phyloP scores from a whole-genome alignment of 108 stramenopile species.

The Cyclotella kingstonii region DNA sequence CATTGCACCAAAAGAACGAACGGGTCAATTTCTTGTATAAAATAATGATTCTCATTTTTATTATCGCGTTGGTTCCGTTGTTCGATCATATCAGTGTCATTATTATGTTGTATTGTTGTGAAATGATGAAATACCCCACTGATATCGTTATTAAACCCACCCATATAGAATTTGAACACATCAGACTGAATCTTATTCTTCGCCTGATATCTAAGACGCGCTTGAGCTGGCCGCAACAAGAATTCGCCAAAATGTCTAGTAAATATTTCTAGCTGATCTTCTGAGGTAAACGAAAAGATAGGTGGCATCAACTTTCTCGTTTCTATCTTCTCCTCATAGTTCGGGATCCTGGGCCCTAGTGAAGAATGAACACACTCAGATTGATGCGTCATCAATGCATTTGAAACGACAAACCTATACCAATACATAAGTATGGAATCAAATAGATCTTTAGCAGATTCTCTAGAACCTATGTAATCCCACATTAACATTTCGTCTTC shows the following conservation, averaged over 20 bases:
- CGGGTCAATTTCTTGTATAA: conserved; percentile 39
- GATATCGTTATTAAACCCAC: conserved; percentile 13
- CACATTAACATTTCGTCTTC: conserved; percentile 26
- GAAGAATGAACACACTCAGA: background rate
- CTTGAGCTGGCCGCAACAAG: conserved; percentile 29
- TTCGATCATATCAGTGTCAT: conserved; percentile 1
- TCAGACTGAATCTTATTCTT: conserved; percentile 17
- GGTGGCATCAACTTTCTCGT: conserved; percentile 15
- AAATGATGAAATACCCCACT: conserved; percentile 23
- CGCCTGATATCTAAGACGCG: conserved; percentile 3
- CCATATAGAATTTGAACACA: conserved; percentile 30
- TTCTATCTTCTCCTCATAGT: no score
- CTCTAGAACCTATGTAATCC: conserved; percentile 41
- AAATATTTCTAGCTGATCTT: conserved; percentile 13
- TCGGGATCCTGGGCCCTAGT: no score
- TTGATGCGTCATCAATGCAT: background rate
- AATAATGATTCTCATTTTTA: background rate
- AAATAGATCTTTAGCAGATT: conserved; percentile 31
- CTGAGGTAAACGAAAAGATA: conserved; percentile 28
- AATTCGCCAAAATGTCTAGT: conserved; percentile 16
- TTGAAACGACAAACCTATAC: conserved; percentile 35
- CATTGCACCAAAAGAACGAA: conserved; percentile 42
- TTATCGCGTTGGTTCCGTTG: background rate
- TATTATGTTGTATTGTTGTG: conserved; percentile 2
- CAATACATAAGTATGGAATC: conserved; percentile 46